Evolutionary conservation across 768 basidiomycete genomes (phyloP).

Genomic region (Pleurotus giganteus): DNA sequence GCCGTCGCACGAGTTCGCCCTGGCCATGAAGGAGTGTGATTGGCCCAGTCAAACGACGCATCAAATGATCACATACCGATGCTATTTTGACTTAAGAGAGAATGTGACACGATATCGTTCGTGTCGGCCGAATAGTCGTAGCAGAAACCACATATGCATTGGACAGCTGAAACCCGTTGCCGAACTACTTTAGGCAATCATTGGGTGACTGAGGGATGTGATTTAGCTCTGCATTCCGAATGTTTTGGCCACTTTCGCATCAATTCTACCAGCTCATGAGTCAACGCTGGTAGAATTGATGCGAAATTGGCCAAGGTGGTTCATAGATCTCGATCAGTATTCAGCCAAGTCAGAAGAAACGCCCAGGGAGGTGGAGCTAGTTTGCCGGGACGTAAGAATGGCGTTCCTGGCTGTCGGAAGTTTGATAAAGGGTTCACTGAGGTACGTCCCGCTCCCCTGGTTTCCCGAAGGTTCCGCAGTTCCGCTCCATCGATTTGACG

Average conservation of each 20-base stretch:
- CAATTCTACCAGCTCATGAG: too few species aligned
- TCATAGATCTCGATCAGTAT: too few species aligned
- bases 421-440: neutral
- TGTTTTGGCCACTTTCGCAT: too few species aligned
- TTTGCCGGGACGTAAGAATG: neutral
- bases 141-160: neutral
- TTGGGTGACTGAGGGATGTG: too few species aligned
- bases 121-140: neutral
- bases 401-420: neutral
- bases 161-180: neutral
- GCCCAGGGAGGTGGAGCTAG: too few species aligned
- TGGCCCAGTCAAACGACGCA: neutral
- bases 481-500: neutral
- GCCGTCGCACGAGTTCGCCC: neutral
- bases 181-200: neutral
- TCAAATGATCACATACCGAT: neutral
- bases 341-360: too few species aligned
- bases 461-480: too few species aligned
- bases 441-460: neutral
- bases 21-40: neutral
- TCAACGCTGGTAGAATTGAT: too few species aligned
- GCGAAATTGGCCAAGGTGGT: too few species aligned
- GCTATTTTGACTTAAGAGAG: neutral
- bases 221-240: too few species aligned
- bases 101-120: neutral